Conservation (phyloP, 345 rosid species). For the Pugionium cornutum region DNA sequence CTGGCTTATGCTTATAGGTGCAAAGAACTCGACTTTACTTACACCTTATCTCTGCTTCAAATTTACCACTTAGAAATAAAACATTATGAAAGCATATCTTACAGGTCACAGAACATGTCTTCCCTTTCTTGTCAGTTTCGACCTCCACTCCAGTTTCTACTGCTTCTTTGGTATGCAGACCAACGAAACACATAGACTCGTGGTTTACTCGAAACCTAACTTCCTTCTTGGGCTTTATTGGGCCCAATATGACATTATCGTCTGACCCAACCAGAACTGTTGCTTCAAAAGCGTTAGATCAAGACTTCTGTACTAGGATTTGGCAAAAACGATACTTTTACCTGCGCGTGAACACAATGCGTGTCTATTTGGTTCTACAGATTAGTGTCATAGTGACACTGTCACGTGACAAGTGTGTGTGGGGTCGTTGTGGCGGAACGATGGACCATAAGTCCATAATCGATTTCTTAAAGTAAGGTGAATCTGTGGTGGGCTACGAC, state of each 20-base stretch:
- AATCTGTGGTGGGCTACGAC: constrained; percentile 18
- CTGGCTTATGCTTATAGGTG: constrained; percentile 1
- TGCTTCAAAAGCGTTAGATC: too few species aligned
- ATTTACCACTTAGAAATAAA: not conserved
- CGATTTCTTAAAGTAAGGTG: constrained; percentile 5
- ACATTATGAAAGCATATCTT: not conserved
- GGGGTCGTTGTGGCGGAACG: constrained; percentile 8
- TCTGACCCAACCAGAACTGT: not conserved
- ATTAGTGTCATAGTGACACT: constrained; percentile 1
- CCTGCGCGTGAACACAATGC: constrained; percentile 15
- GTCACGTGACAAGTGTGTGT: constrained; percentile 28
- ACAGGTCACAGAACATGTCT: too few species aligned
- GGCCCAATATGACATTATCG: not conserved
- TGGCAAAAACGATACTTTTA: constrained; percentile 23
- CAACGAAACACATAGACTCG: not conserved
- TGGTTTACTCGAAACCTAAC: not conserved
- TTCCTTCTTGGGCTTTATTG: not conserved
- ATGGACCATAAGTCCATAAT: not conserved
- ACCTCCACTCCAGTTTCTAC: not conserved
- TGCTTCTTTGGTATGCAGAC: too few species aligned
- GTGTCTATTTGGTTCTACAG: not conserved
- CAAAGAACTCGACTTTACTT: not conserved
- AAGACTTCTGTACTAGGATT: not conserved
- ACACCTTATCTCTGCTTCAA: not conserved
- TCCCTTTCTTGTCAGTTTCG: too few species aligned